Conservation (phyloP, 768 basidiomycete genomes). For the Kwoniella dejecticola region DNA sequence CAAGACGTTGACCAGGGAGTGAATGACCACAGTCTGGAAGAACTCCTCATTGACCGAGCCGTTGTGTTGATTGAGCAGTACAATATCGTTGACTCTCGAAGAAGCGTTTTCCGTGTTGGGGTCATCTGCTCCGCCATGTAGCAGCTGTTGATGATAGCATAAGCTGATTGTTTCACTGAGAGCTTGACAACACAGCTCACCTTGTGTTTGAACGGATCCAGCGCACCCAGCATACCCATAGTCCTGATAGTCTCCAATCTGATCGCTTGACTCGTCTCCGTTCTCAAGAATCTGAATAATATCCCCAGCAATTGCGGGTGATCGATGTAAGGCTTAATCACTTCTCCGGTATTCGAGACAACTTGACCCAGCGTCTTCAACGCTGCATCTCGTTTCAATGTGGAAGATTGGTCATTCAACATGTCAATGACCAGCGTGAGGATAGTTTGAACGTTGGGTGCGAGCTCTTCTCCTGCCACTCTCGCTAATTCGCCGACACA, state of each 20-base stretch:
- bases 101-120: slow-evolving; percentile 66
- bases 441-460: slow-evolving; percentile 77
- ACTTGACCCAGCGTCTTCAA: slow-evolving; percentile 91
- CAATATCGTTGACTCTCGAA: slow-evolving; percentile 57
- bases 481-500: slow-evolving; percentile 91
- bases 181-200: slow-evolving; percentile 57
- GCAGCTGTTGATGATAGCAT: slow-evolving; percentile 32
- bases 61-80: slow-evolving; percentile 55
- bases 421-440: slow-evolving; percentile 87
- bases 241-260: slow-evolving; percentile 91
- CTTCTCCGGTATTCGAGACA: slow-evolving; percentile 92
- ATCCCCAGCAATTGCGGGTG: slow-evolving; percentile 87
- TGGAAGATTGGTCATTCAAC: slow-evolving; percentile 81
- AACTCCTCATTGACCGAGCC: slow-evolving; percentile 81
- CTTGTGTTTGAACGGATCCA: slow-evolving; percentile 94
- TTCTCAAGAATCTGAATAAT: slow-evolving; percentile 78
- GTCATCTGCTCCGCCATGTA: slow-evolving; percentile 62
- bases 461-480: slow-evolving; percentile 89
- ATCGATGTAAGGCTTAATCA: slow-evolving; percentile 85
- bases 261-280: slow-evolving; percentile 67
- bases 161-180: slow-evolving; percentile 54
- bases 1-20: slow-evolving; percentile 78
- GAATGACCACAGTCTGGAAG: slow-evolving; percentile 94
- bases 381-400: slow-evolving; percentile 85
- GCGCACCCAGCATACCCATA: slow-evolving; percentile 89